Evolutionary conservation across 306 rosid species (phyloP).

Genomic region (Pyrus communis): DNA sequence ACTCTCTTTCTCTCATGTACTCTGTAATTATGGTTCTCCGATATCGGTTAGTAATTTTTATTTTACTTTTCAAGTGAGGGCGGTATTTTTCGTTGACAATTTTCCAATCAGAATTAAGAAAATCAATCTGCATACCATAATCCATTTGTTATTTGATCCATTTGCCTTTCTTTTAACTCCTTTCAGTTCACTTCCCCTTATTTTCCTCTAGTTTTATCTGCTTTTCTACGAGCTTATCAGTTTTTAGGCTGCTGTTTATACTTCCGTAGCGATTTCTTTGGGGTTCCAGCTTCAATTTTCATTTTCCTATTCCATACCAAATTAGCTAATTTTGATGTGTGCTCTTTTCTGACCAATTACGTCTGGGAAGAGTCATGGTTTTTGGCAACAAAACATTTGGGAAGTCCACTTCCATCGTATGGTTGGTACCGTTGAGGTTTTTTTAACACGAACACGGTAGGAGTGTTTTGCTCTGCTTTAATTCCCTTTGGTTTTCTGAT

Average conservation of each 20-base stretch:
- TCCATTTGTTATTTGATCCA: background rate
- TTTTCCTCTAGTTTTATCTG: background rate
- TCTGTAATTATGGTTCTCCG: conserved; percentile 8
- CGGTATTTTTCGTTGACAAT: background rate
- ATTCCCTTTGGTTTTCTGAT: conserved; percentile 15
- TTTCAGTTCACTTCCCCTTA: background rate
- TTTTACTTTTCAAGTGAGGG: background rate
- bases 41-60: background rate
- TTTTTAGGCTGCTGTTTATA: background rate
- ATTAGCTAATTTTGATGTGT: no score
- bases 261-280: no score
- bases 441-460: background rate
- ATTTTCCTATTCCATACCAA: no score
- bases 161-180: background rate
- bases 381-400: background rate
- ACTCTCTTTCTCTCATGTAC: background rate
- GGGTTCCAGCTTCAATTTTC: no score
- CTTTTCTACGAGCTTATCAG: background rate
- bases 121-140: background rate
- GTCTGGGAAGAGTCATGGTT: background rate
- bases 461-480: background rate
- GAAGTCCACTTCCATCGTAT: background rate
- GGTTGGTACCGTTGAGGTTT: background rate
- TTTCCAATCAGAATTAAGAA: background rate
- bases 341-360: background rate